Evolutionary conservation across 495 filamentous ascomycete genomes (phyloP).

Genomic region (Filosporella fistucella): DNA sequence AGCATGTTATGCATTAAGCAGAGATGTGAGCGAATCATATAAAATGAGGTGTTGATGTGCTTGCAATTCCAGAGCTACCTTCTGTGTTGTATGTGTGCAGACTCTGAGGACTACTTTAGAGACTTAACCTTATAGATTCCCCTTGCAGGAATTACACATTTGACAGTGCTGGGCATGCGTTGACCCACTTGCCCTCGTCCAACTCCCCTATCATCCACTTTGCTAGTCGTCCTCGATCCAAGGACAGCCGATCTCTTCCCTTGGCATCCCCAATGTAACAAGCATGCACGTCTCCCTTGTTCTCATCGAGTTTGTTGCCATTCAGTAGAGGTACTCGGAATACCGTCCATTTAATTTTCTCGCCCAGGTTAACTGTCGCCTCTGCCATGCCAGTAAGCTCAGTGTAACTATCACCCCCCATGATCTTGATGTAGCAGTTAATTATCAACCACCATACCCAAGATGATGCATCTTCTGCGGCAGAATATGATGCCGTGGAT

Average conservation of each 20-base stretch:
- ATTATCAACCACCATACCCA: conserved; percentile 15
- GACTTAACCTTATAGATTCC: too few relatives aligned
- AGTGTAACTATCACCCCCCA: conserved; percentile 14
- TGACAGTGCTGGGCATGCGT: conserved; percentile 4
- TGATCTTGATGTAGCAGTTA: conserved; percentile 11
- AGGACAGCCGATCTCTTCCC: conserved; percentile 10
- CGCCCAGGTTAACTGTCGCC: conserved; percentile 14
- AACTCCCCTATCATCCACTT: conserved; percentile 11
- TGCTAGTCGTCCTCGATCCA: conserved; percentile 16
- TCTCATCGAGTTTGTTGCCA: conserved; percentile 12
- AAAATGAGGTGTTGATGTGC: too few relatives aligned
- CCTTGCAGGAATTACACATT: conserved; percentile 12
- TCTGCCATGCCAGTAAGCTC: conserved; percentile 16
- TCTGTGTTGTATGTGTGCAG: too few relatives aligned
- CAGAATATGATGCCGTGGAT: conserved; percentile 21
- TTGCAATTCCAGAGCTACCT: too few relatives aligned
- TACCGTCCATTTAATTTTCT: conserved; percentile 19
- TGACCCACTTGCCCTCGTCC: conserved; percentile 10
- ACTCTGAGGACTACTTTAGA: too few relatives aligned
- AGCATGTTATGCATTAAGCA: too few relatives aligned
- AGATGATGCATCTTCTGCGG: conserved; percentile 9
- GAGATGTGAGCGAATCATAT: too few relatives aligned
- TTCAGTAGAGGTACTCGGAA: conserved; percentile 14
- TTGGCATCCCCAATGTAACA: conserved; percentile 13
- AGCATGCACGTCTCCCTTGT: conserved; percentile 10